Evolutionary conservation across 768 basidiomycete genomes (phyloP), one percentile per base, ranked within the genome.

Genomic region (Asterophora lycoperdoides): DNA sequence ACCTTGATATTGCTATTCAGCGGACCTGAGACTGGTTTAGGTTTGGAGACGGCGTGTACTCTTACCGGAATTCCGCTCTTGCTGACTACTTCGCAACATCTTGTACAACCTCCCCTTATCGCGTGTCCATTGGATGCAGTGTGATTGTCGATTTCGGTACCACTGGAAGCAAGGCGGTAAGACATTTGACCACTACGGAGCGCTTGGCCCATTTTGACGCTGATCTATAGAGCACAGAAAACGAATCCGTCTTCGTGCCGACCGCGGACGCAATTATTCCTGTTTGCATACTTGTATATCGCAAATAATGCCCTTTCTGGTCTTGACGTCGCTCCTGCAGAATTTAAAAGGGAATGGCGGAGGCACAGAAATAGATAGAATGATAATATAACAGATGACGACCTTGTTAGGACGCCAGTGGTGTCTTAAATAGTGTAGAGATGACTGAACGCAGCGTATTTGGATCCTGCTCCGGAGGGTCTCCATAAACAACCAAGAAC

Each of bases 81-180:
- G 83, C 83, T 15, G 81, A 86, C 61, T 63, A 57, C 7, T 74
- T 73, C 60, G 77, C 83, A n/a, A 85, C 82, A 5, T 84, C 83
- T 34, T 84, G 82, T 60, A 75, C 78, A 37, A 74, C 75, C 37
- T 83, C 83, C 4, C 84, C 83, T 5, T 85, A 80, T 66, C 76
- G 84, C 8, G 79, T 83, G 20, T 77, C 78, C 71, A 71, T 85
- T 54, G 80, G 77, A 13, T 83, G 82, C 53, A 78, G 82, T 60
- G 73, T 72, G 5, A 60, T 70, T 28, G 69, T 81, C 51, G 73
- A 68, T 40, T 63, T 71, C 15, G 64, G 56, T 2, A 64, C 67
- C 43, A 56, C 50, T 11, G 52, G 60, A 50, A 49, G 35, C 43
- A 51, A 20, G 34, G 44, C 42, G 41, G 55, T 60, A 51, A 26